These are phyloP conservation scores for Rhodofomes roseus DNA, from an alignment of 1,284 basidiomycete species.

Conservation along the genomic window DNA sequence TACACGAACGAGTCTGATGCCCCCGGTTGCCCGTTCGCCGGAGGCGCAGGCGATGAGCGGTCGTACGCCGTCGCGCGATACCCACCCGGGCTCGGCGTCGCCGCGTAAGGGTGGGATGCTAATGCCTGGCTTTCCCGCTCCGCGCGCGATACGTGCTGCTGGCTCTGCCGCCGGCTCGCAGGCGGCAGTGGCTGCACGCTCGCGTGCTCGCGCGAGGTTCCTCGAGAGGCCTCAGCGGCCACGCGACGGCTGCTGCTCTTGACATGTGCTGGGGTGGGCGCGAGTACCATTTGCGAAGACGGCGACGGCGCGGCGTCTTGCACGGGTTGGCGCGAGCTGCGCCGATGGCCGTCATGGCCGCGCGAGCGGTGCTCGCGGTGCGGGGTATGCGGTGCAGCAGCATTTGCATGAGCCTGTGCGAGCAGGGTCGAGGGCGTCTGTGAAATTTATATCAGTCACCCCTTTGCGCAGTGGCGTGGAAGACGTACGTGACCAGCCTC, in stretches of 20 bases:
- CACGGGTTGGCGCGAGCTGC: conserved; percentile 51
- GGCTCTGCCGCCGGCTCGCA: conserved; percentile 59
- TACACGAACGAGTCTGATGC: conserved; percentile 61
- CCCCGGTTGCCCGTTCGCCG: conserved; percentile 28
- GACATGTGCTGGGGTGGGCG: conserved; percentile 60
- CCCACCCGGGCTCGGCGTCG: conserved; percentile 50
- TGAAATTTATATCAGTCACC: conserved; percentile 2
- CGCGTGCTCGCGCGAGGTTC: conserved; percentile 40
- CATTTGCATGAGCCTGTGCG: conserved; percentile 50
- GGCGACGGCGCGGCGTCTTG: conserved; percentile 43
- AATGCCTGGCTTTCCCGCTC: conserved; percentile 42
- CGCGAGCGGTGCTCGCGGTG: conserved; percentile 54
- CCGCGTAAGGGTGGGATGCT: conserved; percentile 65
- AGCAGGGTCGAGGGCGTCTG: conserved; percentile 45
- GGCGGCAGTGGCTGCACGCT: conserved; percentile 64
- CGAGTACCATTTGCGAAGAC: conserved; percentile 54
- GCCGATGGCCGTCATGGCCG: conserved; percentile 49
- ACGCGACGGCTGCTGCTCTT: conserved; percentile 49
- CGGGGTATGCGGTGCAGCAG: conserved; percentile 47
- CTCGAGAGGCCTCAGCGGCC: conserved; percentile 36
- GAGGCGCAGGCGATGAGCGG: conserved; percentile 45
- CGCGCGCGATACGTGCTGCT: conserved; percentile 38
- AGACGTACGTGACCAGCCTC: conserved; percentile 66
- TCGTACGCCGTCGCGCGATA: conserved; percentile 53
- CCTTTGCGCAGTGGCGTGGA: background rate